A percentile compares a stretch with the other conserved stretches of the same genome.
phyloP scores from a whole-genome alignment of 208 protist species.

The Wallacemonas sp. region DNA sequence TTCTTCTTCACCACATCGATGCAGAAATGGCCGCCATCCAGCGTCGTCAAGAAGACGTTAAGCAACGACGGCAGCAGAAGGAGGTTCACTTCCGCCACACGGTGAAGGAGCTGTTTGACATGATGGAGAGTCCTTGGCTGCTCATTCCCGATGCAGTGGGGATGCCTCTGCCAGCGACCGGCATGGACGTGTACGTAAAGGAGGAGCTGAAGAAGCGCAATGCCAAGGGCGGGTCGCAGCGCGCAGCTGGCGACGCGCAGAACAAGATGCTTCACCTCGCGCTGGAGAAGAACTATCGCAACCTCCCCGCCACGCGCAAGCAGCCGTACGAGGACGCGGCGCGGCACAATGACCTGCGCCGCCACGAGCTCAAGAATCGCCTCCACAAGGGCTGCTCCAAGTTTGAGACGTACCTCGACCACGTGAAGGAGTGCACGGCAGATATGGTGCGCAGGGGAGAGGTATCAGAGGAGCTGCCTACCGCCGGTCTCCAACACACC shows the following conservation, averaged over 20 bases:
- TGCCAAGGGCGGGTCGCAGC: background rate
- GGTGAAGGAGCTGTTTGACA: slow-evolving; percentile 65
- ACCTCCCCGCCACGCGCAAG: slow-evolving; percentile 33
- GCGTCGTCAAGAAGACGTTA: slow-evolving; percentile 52
- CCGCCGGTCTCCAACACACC: background rate
- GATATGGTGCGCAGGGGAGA: slow-evolving; percentile 46
- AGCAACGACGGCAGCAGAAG: slow-evolving; percentile 32
- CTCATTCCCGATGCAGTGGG: slow-evolving; percentile 46
- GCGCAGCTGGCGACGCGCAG: slow-evolving; percentile 18
- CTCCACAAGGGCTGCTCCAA: slow-evolving; percentile 53
- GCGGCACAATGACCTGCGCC: slow-evolving; percentile 48
- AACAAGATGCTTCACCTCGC: slow-evolving; percentile 68
- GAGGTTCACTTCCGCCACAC: slow-evolving; percentile 44
- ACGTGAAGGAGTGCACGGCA: slow-evolving; percentile 58
- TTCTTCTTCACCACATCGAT: slow-evolving; percentile 79
- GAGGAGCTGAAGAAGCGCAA: slow-evolving; percentile 41
- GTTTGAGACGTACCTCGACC: slow-evolving; percentile 67
- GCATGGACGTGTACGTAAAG: slow-evolving; percentile 77
- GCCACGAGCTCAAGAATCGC: slow-evolving; percentile 56
- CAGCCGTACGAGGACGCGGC: slow-evolving; percentile 72
- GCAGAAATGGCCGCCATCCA: slow-evolving; percentile 71
- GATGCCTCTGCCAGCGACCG: slow-evolving; percentile 60
- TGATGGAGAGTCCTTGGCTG: slow-evolving; percentile 73
- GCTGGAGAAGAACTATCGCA: slow-evolving; percentile 64
- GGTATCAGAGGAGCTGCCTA: slow-evolving; percentile 23